Conservation (phyloP, 352 stramenopile genomes). For the Phytopythium cucurbitacearum region DNA sequence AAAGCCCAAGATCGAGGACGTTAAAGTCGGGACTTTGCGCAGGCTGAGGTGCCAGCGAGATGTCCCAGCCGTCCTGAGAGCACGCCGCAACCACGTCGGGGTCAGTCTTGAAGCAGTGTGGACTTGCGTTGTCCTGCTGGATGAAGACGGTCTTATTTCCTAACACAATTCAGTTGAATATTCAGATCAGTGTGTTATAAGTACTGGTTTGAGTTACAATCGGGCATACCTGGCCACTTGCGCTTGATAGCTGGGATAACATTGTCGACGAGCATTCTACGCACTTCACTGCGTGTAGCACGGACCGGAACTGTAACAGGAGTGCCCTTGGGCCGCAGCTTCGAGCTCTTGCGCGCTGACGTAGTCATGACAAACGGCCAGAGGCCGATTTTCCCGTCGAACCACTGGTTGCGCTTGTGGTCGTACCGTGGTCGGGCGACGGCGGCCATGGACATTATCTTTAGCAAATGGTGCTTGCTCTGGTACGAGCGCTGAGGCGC, state of each 20-base stretch:
- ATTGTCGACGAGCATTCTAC: conserved; percentile 3
- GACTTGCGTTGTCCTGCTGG: conserved; percentile 6
- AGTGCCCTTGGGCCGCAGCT: conserved; percentile 1
- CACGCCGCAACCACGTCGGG: background rate
- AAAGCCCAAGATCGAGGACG: conserved; percentile 11
- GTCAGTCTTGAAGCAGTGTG: background rate
- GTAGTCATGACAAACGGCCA: conserved; percentile 7
- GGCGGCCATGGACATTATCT: conserved; percentile 13
- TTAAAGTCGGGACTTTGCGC: conserved; percentile 18
- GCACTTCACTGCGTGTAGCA: background rate
- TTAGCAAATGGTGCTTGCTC: conserved; percentile 8
- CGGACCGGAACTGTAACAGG: background rate
- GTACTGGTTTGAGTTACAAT: no score
- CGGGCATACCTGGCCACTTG: background rate
- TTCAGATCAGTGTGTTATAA: no score
- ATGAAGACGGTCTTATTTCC: background rate
- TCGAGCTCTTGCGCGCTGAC: background rate
- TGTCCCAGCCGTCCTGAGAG: background rate
- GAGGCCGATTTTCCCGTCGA: conserved; percentile 13
- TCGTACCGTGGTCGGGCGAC: conserved; percentile 10
- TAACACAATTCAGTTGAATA: background rate
- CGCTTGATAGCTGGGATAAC: conserved; percentile 8
- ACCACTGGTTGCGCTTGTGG: conserved; percentile 4
- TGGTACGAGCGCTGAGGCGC: conserved; percentile 5
- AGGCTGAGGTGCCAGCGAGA: conserved; percentile 9